Evolutionary conservation across 208 protist species (phyloP), one percentile per base, ranked within the genome.

Genomic region (Acanthamoeba castellanii): DNA sequence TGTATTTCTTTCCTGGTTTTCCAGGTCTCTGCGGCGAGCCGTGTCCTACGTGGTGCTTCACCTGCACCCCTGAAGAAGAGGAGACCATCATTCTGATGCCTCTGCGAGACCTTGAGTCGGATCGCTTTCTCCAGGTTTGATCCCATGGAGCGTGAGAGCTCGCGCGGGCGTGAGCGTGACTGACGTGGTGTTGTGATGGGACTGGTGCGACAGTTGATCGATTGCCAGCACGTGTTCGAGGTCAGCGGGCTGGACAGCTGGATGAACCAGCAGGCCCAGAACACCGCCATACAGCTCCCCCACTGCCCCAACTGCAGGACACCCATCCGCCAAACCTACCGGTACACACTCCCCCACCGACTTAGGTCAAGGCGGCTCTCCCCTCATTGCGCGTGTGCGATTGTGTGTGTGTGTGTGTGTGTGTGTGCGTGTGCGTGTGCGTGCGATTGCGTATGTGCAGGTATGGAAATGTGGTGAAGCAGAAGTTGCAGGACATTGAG

Each of bases 21-120:
- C 16, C 32, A 27, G 96, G 97, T n/a, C 34, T 98, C 0, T 97
- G 96, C 76, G 97, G 97, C n/a, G 97, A 98, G 64, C n/a, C 32
- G 16, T 98, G 97, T 81, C 96, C 96, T 2, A 5, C 20, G 30
- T 37, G 95, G 25, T 97, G 95, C 81, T 68, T 55, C 61, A 47
- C 32, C 20, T 98, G 96, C 85, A 81, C 64, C 45, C 81, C 66
- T 5, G 42, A 78, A 0, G 14, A 87, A 20, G 2, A 50, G 9
- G 92, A 95, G 55, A 30, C 45, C 22, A 32, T 45, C 57, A 84
- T 5, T 34, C 0, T 87, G 61, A 94, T 68, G 91, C 82, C 4
- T 30, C 66, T 66, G 45, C 32, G 27, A 57, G 59, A 92, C 50
- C 37, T 64, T 47, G 55, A 16, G n/a, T 32, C 34, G 1, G 57